A percentile compares a stretch with the other conserved stretches of the same genome.
Evolutionary conservation across 176 grass and related monocot genomes (phyloP).

Genomic region (Aegilops speltoides): DNA sequence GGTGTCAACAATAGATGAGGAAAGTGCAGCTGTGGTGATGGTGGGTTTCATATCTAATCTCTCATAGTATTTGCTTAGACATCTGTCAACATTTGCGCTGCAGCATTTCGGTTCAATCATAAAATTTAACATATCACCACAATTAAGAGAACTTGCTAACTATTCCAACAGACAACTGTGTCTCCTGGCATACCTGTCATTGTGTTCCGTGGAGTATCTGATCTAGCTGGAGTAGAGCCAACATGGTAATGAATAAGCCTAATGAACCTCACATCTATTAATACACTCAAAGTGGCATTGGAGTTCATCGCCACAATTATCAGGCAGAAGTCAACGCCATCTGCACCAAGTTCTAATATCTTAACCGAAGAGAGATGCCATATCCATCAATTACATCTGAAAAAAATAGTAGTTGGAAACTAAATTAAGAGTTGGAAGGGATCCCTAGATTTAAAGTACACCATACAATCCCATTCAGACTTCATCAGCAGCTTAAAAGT

Average conservation of each 20-base stretch:
- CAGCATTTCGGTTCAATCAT: background rate
- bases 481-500: background rate
- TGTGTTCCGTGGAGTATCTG: slow-evolving; percentile 78
- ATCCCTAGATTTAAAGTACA: background rate
- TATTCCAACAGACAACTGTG: slow-evolving; percentile 49
- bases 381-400: background rate
- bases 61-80: background rate
- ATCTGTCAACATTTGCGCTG: background rate
- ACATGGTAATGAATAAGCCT: slow-evolving; percentile 64
- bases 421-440: background rate
- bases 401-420: background rate
- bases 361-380: background rate
- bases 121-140: background rate
- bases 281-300: slow-evolving; percentile 69
- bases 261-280: slow-evolving; percentile 64
- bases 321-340: slow-evolving; percentile 20
- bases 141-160: background rate
- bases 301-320: slow-evolving; percentile 61
- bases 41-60: slow-evolving; percentile 33
- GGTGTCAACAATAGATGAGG: slow-evolving; percentile 77
- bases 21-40: slow-evolving; percentile 71
- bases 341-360: slow-evolving; percentile 12
- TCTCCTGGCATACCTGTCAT: slow-evolving; percentile 56
- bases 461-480: background rate
- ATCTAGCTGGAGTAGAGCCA: slow-evolving; percentile 69